Evolutionary conservation across 306 rosid species (phyloP).

Genomic region (Pterocarpus santalinus): DNA sequence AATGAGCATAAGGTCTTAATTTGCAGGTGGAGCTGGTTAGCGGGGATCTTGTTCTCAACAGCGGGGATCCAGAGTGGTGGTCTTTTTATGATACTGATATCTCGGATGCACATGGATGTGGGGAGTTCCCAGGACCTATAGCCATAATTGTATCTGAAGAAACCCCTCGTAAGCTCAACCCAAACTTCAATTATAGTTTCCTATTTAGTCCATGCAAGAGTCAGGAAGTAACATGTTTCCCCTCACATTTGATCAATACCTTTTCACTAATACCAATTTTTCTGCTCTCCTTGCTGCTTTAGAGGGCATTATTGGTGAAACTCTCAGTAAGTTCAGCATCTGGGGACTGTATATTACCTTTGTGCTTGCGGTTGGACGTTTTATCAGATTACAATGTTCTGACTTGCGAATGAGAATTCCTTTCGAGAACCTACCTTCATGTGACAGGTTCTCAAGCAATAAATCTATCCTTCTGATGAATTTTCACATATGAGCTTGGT

Average conservation of each 20-base stretch:
- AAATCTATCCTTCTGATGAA: conserved; percentile 27
- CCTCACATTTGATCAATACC: conserved; percentile 34
- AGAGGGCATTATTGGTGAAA: conserved; percentile 96
- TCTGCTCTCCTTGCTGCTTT: conserved; percentile 47
- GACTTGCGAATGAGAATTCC: conserved; percentile 98
- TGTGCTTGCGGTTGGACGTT: conserved; percentile 97
- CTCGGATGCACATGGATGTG: conserved; percentile 68
- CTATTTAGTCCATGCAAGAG: not conserved
- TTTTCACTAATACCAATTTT: conserved; percentile 41
- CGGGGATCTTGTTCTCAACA: conserved; percentile 82
- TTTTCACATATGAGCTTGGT: conserved; percentile 2
- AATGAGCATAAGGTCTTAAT: conserved; percentile 12
- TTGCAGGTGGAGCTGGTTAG: conserved; percentile 70
- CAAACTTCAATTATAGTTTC: conserved; percentile 16
- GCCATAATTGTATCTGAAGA: conserved; percentile 88
- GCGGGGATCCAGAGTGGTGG: conserved; percentile 74
- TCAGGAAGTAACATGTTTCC: not conserved
- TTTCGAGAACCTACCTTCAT: conserved; percentile 91
- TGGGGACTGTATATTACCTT: conserved; percentile 98
- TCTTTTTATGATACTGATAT: conserved; percentile 72
- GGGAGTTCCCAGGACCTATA: conserved; percentile 78
- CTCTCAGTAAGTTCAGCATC: conserved; percentile 98
- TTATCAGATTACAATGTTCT: conserved; percentile 94
- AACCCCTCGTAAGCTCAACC: conserved; percentile 79
- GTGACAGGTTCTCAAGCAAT: conserved; percentile 72